A percentile compares a stretch with the other conserved stretches of the same genome.
phyloP scores from a whole-genome alignment of 23 red algal species.

The Gracilaria caudata region DNA sequence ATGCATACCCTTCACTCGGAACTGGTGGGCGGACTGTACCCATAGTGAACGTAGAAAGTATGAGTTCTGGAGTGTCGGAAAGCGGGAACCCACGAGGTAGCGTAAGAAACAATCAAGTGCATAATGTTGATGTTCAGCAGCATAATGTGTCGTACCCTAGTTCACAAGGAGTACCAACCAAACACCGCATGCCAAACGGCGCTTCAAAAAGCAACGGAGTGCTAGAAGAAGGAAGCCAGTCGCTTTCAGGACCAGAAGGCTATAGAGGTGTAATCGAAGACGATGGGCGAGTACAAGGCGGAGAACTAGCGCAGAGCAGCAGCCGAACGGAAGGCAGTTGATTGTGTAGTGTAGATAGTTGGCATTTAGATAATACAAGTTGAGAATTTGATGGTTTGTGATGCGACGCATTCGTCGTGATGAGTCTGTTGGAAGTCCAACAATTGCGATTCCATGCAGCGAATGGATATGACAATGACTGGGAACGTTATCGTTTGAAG shows the following conservation, averaged over 20 bases:
- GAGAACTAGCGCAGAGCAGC: conserved; percentile 3
- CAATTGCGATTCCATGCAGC: neutral
- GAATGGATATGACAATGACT: neutral
- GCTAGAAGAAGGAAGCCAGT: neutral
- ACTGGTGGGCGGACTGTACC: conserved; percentile 17
- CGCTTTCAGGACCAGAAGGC: conserved; percentile 5
- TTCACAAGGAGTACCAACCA: neutral
- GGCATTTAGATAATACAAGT: conserved; percentile 7
- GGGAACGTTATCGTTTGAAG: neutral
- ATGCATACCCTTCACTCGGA: conserved; percentile 4
- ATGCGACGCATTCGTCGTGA: neutral
- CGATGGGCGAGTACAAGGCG: neutral
- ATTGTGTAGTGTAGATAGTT: conserved; percentile 14
- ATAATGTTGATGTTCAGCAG: conserved; percentile 5
- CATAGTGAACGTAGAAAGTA: conserved; percentile 16
- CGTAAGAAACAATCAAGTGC: conserved; percentile 6
- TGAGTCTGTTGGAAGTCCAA: neutral
- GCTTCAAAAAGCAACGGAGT: conserved; percentile 31
- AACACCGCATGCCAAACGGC: conserved; percentile 19
- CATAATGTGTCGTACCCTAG: neutral
- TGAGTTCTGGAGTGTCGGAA: neutral
- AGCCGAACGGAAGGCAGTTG: conserved; percentile 18
- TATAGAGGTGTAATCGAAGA: conserved; percentile 1
- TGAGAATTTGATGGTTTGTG: neutral
- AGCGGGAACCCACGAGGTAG: neutral